phyloP scores from a whole-genome alignment of 305 asterid genomes.

The Nicotiana rustica region DNA sequence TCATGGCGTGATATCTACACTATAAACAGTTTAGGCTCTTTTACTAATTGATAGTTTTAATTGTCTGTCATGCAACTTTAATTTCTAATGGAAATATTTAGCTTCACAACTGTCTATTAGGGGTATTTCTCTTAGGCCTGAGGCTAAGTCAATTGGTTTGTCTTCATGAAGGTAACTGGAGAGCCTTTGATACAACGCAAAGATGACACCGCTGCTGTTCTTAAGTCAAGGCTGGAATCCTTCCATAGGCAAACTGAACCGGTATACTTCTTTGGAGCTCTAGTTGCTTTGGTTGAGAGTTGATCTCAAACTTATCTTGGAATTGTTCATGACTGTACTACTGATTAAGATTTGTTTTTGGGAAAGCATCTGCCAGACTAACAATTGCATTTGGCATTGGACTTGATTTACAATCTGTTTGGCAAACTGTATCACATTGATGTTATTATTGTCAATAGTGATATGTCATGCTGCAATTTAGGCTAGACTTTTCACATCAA shows the following conservation, averaged over 20 bases:
- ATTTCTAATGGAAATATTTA: background rate
- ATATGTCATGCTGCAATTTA: background rate
- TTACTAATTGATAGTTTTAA: constrained; percentile 23
- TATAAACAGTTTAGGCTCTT: background rate
- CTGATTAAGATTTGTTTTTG: background rate
- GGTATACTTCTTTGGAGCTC: constrained; percentile 46
- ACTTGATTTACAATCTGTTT: background rate
- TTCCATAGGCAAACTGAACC: constrained; percentile 90
- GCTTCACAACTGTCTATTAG: background rate
- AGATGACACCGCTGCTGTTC: constrained; percentile 89
- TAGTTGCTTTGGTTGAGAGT: background rate
- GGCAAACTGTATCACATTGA: background rate
- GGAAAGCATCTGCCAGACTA: background rate
- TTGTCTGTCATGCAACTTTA: constrained; percentile 24
- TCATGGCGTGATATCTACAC: background rate
- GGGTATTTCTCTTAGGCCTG: constrained; percentile 19
- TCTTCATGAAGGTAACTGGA: constrained; percentile 76
- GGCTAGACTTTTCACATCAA: background rate
- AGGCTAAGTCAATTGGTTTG: constrained; percentile 37
- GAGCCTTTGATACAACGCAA: constrained; percentile 87
- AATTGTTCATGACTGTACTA: background rate
- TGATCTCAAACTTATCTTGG: background rate
- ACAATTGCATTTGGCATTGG: background rate
- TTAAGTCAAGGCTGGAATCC: constrained; percentile 84
- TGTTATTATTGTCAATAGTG: background rate